A percentile compares a stretch with the other conserved stretches of the same genome.
phyloP scores from a whole-genome alignment of 1,139 yeast genomes.

The Yamadazyma buinensis region DNA sequence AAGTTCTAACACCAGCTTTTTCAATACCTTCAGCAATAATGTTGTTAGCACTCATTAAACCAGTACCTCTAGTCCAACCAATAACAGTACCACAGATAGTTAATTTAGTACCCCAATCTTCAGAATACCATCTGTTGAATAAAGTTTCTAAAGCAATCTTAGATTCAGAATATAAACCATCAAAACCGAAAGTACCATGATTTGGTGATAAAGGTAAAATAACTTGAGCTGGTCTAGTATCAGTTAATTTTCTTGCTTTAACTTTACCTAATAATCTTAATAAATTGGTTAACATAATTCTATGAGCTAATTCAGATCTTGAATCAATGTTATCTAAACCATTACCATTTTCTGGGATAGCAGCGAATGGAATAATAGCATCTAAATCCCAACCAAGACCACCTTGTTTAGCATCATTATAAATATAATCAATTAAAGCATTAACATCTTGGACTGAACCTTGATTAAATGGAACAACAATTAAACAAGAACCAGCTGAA shows the following conservation, averaged over 20 bases:
- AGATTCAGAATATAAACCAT: constrained; percentile 97
- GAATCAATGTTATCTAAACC: constrained; percentile 92
- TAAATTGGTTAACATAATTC: constrained; percentile 95
- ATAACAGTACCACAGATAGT: constrained; percentile 97
- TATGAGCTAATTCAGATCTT: constrained; percentile 94
- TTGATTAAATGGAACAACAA: constrained; percentile 97
- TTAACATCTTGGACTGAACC: constrained; percentile 94
- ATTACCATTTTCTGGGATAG: constrained; percentile 97
- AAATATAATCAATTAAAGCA: constrained; percentile 79
- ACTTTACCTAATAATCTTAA: constrained; percentile 89
- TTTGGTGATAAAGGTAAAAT: constrained; percentile 95
- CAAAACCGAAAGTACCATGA: constrained; percentile 98
- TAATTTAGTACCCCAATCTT: constrained; percentile 91
- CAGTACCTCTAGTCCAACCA: constrained; percentile 99
- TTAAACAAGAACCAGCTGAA: constrained; percentile 84
- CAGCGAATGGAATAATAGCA: constrained; percentile 95
- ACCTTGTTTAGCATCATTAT: constrained; percentile 75
- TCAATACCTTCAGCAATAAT: constrained; percentile 97
- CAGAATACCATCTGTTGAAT: constrained; percentile 98
- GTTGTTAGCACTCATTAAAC: constrained; percentile 96
- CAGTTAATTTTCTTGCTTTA: constrained; percentile 79
- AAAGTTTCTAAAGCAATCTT: constrained; percentile 91
- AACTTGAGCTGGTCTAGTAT: constrained; percentile 98
- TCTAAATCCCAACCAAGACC: constrained; percentile 99
- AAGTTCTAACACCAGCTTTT: constrained; percentile 92